Evolutionary conservation across 371 early-diverging fungal genomes (phyloP).

Genomic region (Chytridiales sp.): DNA sequence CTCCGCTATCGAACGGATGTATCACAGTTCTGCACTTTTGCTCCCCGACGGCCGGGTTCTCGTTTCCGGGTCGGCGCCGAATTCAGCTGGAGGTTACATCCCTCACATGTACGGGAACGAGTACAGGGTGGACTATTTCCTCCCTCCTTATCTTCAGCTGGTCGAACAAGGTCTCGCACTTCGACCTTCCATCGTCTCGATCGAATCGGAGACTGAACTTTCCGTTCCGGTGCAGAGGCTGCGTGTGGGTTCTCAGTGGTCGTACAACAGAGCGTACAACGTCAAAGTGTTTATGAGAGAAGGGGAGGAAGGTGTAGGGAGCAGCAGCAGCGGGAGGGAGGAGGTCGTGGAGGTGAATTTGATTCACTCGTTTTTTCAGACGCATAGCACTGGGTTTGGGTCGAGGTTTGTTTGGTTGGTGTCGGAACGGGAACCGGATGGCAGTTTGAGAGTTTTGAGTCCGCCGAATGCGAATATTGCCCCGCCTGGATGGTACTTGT

Average conservation of each 20-base stretch:
- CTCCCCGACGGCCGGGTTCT: constrained; percentile 45
- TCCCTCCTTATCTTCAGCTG: background rate
- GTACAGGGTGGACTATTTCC: background rate
- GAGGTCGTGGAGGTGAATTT: constrained; percentile 42
- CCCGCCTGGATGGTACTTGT: constrained; percentile 15
- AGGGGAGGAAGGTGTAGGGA: no score
- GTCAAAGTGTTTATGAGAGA: background rate
- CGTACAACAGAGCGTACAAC: background rate
- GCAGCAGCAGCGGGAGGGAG: no score
- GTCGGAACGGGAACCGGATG: background rate
- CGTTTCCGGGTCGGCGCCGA: constrained; percentile 50
- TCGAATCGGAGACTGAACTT: no score
- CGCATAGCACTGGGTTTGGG: constrained; percentile 7
- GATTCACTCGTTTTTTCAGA: constrained; percentile 8
- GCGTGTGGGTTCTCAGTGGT: background rate
- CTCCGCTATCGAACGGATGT: constrained; percentile 67
- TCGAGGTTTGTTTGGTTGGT: constrained; percentile 11
- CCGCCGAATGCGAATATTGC: constrained; percentile 10
- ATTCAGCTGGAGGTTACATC: constrained; percentile 24
- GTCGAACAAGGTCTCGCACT: no score
- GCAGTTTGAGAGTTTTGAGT: background rate
- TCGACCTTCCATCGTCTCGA: background rate
- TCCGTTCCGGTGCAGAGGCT: no score
- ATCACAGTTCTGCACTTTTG: constrained; percentile 60
- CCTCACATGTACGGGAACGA: no score